phyloP scores from a whole-genome alignment of 2,329 filamentous ascomycete genomes.

The Monilinia fructigena region DNA sequence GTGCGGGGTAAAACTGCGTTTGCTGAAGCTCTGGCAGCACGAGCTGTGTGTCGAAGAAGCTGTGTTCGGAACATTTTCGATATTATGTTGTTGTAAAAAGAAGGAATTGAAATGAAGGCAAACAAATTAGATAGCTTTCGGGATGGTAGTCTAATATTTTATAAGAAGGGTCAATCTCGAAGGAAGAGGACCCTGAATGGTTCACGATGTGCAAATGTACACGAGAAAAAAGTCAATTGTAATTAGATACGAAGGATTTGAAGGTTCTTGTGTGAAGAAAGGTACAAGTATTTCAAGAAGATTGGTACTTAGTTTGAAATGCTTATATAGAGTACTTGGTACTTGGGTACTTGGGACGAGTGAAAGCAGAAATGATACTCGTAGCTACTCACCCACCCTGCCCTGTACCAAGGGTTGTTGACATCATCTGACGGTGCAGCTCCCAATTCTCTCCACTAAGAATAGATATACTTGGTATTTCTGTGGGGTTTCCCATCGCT shows the following conservation, averaged over 20 bases:
- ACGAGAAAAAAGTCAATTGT: not conserved
- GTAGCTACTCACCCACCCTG: not conserved
- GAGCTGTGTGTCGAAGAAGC: conserved; percentile 35
- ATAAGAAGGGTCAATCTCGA: not conserved
- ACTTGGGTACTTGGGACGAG: conserved; percentile 4
- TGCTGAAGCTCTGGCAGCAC: conserved; percentile 31
- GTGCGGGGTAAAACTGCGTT: conserved; percentile 26
- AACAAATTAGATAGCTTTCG: not conserved
- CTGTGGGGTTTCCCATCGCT: conserved; percentile 5
- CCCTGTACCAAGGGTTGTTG: conserved; percentile 14
- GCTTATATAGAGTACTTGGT: not conserved
- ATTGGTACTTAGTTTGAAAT: conserved; percentile 5
- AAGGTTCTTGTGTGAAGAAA: not conserved
- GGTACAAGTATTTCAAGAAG: not conserved
- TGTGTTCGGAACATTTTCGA: conserved; percentile 38
- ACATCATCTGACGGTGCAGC: conserved; percentile 22
- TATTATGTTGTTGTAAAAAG: conserved; percentile 12
- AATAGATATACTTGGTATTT: conserved; percentile 13
- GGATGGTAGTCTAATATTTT: not conserved
- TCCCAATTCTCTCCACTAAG: conserved; percentile 13
- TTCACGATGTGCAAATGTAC: not conserved
- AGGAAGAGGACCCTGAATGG: not conserved
- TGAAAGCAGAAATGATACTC: conserved; percentile 4
- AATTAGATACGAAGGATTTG: too few relatives aligned
- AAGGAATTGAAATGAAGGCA: not conserved